Evolutionary conservation across 2,329 filamentous ascomycete genomes (phyloP).

Genomic region (Fusarium abutilonis): DNA sequence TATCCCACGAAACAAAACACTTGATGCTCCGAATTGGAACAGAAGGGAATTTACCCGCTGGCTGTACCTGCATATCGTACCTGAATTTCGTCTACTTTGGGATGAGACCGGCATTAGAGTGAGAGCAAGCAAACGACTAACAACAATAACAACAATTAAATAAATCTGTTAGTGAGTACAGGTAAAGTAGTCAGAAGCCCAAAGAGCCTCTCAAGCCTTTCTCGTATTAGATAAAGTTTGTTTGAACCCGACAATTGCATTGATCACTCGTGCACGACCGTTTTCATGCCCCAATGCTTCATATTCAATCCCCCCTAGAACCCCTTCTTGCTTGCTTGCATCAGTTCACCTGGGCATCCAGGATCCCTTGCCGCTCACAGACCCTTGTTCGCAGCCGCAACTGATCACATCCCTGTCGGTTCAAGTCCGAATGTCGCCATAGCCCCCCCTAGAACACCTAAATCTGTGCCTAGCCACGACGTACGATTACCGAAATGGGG

Average conservation of each 20-base stretch:
- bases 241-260: conserved; percentile 8
- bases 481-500: conserved; percentile 34
- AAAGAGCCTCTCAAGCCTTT: background rate
- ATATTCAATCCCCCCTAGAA: background rate
- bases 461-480: conserved; percentile 5
- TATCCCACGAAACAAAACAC: conserved; percentile 39
- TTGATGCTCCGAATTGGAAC: conserved; percentile 2
- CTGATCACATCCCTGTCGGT: conserved; percentile 3
- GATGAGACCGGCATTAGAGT: conserved; percentile 13
- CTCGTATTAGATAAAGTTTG: conserved; percentile 3
- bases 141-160: background rate
- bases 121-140: conserved; percentile 1
- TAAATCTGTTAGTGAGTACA: too few relatives aligned
- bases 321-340: conserved; percentile 21
- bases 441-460: conserved; percentile 12
- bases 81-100: conserved; percentile 11
- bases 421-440: conserved; percentile 17
- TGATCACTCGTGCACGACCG: conserved; percentile 18
- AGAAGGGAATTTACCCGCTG: too few relatives aligned
- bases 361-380: conserved; percentile 9
- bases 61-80: conserved; percentile 25
- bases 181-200: too few relatives aligned
- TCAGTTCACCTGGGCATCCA: conserved; percentile 37
- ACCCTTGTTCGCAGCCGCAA: conserved; percentile 24
- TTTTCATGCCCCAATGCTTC: conserved; percentile 1